Evolutionary conservation across 2,329 filamentous ascomycete species (phyloP).

Genomic region (Cytospora piceicola): DNA sequence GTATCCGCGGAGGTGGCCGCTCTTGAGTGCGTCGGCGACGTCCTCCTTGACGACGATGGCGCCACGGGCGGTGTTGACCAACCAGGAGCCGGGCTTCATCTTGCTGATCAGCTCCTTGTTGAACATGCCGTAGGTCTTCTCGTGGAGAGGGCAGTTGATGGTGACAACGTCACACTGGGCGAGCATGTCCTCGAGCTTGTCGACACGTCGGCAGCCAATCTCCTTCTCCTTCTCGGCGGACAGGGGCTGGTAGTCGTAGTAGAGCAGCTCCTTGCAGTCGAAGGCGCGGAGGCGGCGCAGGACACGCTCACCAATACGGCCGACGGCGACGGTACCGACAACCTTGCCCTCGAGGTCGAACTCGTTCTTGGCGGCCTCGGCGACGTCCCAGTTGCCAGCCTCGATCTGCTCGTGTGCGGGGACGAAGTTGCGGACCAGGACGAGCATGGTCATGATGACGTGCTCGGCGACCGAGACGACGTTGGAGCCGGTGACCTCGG

Average conservation of each 20-base stretch:
- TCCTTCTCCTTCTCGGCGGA: slow-evolving; percentile 84
- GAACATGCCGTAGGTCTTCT: slow-evolving; percentile 95
- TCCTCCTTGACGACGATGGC: slow-evolving; percentile 99
- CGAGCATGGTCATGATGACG: slow-evolving; percentile 98
- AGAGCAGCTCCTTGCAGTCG: slow-evolving; percentile 99
- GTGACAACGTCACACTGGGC: slow-evolving; percentile 95
- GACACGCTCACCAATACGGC: slow-evolving; percentile 97
- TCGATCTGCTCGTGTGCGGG: slow-evolving; percentile 94
- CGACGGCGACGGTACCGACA: slow-evolving; percentile 95
- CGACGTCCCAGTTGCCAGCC: slow-evolving; percentile 91
- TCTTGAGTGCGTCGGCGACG: slow-evolving; percentile 89
- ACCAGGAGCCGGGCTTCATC: slow-evolving; percentile 98
- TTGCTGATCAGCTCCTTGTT: slow-evolving; percentile 98
- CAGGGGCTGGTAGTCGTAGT: slow-evolving; percentile 99
- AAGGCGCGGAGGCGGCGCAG: slow-evolving; percentile 94
- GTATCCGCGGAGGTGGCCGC: slow-evolving; percentile 88
- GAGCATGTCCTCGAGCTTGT: slow-evolving; percentile 89
- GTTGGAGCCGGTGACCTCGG: slow-evolving; percentile 97
- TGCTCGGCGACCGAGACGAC: slow-evolving; percentile 99
- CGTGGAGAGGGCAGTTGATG: slow-evolving; percentile 99
- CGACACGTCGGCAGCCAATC: slow-evolving; percentile 91
- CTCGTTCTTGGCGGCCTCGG: slow-evolving; percentile 96
- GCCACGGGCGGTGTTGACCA: slow-evolving; percentile 97
- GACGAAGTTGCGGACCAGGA: slow-evolving; percentile 96
- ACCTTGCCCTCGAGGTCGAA: slow-evolving; percentile 97